Evolutionary conservation across 2,329 filamentous ascomycete species (phyloP).

Genomic region (Clonostachys rhizophaga): DNA sequence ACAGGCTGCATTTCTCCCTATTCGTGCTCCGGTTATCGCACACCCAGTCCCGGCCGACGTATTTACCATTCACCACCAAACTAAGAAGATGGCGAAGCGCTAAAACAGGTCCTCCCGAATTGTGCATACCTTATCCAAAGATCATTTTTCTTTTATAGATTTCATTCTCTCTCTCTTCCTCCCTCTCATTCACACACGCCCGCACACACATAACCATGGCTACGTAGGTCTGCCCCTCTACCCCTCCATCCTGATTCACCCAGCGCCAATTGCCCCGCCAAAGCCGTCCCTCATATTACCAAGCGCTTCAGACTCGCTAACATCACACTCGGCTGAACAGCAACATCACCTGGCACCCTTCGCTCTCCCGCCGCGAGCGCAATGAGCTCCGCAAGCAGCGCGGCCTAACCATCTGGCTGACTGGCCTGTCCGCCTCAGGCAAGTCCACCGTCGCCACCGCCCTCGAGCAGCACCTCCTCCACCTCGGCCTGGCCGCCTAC

Average conservation of each 20-base stretch:
- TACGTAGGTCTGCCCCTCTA: neutral
- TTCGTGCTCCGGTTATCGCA: too few relatives aligned
- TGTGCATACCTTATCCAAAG: too few relatives aligned
- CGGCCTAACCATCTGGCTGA: conserved; percentile 97
- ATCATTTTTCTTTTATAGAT: neutral
- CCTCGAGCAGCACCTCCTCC: conserved; percentile 93
- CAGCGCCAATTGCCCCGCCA: neutral
- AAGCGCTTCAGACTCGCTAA: conserved; percentile 1
- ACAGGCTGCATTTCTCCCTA: too few relatives aligned
- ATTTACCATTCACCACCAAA: too few relatives aligned
- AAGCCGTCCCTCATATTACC: conserved; percentile 3
- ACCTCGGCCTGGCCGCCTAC: conserved; percentile 79
- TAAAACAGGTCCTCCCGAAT: too few relatives aligned
- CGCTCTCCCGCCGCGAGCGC: conserved; percentile 74
- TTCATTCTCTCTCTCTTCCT: neutral
- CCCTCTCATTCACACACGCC: neutral
- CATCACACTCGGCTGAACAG: conserved; percentile 33
- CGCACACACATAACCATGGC: neutral
- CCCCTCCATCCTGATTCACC: conserved; percentile 3
- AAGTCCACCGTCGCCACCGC: conserved; percentile 97
- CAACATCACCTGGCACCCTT: conserved; percentile 88
- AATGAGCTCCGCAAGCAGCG: conserved; percentile 72
- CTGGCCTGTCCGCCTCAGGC: conserved; percentile 89
- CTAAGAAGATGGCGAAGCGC: too few relatives aligned
- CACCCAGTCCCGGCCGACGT: too few relatives aligned